phyloP scores from a whole-genome alignment of 1,139 yeast species.

The Saccharomycopsis phalli region DNA sequence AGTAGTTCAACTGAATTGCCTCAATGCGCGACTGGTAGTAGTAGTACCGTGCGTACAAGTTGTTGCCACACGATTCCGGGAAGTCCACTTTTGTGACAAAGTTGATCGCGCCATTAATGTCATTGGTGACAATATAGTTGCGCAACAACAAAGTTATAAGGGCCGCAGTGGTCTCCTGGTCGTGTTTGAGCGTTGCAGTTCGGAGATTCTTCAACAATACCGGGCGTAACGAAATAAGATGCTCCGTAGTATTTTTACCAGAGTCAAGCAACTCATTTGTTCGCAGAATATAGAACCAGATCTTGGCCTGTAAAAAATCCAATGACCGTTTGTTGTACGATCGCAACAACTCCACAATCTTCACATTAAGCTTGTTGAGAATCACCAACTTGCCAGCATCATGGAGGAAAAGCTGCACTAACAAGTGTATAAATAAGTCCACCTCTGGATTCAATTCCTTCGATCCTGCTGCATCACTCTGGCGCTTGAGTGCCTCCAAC shows the following conservation, averaged over 20 bases:
- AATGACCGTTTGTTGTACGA: slow-evolving; percentile 72
- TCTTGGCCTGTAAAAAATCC: slow-evolving; percentile 80
- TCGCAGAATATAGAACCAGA: slow-evolving; percentile 87
- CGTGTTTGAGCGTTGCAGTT: slow-evolving; percentile 88
- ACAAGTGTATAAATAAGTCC: slow-evolving; percentile 70
- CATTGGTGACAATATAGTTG: slow-evolving; percentile 69
- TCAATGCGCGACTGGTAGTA: slow-evolving; percentile 84
- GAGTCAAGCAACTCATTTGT: slow-evolving; percentile 55
- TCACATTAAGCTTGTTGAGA: slow-evolving; percentile 43
- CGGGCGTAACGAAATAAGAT: slow-evolving; percentile 56
- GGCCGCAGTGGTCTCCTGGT: slow-evolving; percentile 83
- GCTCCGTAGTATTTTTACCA: slow-evolving; percentile 24
- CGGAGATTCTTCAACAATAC: slow-evolving; percentile 67
- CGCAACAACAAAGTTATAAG: slow-evolving; percentile 77
- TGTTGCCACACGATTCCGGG: slow-evolving; percentile 78
- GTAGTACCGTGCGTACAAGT: slow-evolving; percentile 85
- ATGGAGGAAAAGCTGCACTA: slow-evolving; percentile 68
- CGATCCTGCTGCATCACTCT: slow-evolving; percentile 24
- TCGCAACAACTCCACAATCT: slow-evolving; percentile 48
- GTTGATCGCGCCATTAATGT: slow-evolving; percentile 80
- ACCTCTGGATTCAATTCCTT: slow-evolving; percentile 57
- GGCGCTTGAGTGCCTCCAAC: slow-evolving; percentile 31
- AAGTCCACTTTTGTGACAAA: slow-evolving; percentile 83
- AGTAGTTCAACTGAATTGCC: slow-evolving; percentile 88
- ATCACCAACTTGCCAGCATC: slow-evolving; percentile 47